These are phyloP conservation scores for Nitzschia inconspicua DNA, from an alignment of 108 stramenopile genomes.

Conservation along the genomic window DNA sequence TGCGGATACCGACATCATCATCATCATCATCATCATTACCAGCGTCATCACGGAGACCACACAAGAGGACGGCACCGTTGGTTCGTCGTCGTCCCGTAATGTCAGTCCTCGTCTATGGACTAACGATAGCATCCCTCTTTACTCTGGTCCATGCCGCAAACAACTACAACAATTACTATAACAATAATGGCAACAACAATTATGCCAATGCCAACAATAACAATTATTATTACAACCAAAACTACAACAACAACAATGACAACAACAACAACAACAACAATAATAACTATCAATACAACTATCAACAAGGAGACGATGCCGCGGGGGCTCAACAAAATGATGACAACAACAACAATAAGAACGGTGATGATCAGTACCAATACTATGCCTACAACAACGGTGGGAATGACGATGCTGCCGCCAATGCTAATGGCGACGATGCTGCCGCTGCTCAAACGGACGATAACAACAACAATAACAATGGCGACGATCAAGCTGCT, in stretches of 20 bases:
- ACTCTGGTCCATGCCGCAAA: too few relatives aligned
- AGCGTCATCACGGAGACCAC: too few relatives aligned
- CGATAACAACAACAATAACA: slow-evolving; percentile 10
- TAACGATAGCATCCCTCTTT: too few relatives aligned
- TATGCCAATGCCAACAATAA: slow-evolving; percentile 7
- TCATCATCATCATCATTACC: too few relatives aligned
- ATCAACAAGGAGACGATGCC: slow-evolving; percentile 15
- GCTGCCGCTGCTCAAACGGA: slow-evolving; percentile 6
- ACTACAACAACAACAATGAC: slow-evolving; percentile 7
- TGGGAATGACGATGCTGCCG: slow-evolving; percentile 1
- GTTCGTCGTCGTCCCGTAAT: too few relatives aligned
- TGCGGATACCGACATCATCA: too few relatives aligned
- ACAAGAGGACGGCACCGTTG: too few relatives aligned
- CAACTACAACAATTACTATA: too few relatives aligned
- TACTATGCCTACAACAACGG: slow-evolving; percentile 3
- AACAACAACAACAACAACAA: slow-evolving; percentile 7
- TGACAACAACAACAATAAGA: slow-evolving; percentile 8
- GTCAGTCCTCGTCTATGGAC: too few relatives aligned
- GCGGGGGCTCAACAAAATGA: slow-evolving; percentile 5
- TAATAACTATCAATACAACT: slow-evolving; percentile 6
- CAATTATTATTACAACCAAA: slow-evolving; percentile 8
- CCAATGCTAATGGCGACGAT: slow-evolving; percentile 11
- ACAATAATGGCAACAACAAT: not conserved
- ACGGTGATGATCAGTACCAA: not conserved
- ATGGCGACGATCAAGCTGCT: slow-evolving; percentile 18